Evolutionary conservation across 1,284 basidiomycete species (phyloP).

Genomic region (Sanguinoderma infundibulare): DNA sequence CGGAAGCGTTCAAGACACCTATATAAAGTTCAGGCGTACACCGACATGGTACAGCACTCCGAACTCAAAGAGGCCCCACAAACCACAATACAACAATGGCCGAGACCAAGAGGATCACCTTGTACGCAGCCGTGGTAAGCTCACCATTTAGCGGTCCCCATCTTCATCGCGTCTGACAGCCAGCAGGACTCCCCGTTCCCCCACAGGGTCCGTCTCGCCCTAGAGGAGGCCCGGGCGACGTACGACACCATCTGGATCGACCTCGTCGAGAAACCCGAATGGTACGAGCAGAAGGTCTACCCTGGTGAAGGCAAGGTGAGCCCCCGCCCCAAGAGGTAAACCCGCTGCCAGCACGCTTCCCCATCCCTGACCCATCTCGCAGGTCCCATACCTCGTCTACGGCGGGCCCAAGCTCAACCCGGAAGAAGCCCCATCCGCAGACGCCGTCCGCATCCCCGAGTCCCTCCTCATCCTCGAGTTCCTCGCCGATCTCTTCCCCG

Average conservation of each 20-base stretch:
- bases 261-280: constrained; percentile 64
- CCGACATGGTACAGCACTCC: not conserved
- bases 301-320: constrained; percentile 57
- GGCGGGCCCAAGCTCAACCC: constrained; percentile 56
- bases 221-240: constrained; percentile 54
- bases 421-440: constrained; percentile 52
- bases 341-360: too few species aligned
- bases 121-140: constrained; percentile 52
- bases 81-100: constrained; percentile 1
- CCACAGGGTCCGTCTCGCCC: constrained; percentile 43
- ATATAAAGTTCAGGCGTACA: not conserved
- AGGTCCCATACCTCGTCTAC: constrained; percentile 57
- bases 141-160: not conserved
- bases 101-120: constrained; percentile 39
- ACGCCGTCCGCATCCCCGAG: constrained; percentile 61
- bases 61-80: not conserved
- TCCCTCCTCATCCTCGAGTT: constrained; percentile 66
- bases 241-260: constrained; percentile 60
- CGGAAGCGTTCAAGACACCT: not conserved
- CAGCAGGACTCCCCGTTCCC: constrained; percentile 10
- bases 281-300: constrained; percentile 66
- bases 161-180: not conserved
- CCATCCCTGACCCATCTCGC: not conserved
- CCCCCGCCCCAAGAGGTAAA: too few species aligned
- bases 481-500: constrained; percentile 56